These are phyloP conservation scores for Ulvella scutata DNA, from an alignment of 139 green algal species.

Conservation along the genomic window DNA sequence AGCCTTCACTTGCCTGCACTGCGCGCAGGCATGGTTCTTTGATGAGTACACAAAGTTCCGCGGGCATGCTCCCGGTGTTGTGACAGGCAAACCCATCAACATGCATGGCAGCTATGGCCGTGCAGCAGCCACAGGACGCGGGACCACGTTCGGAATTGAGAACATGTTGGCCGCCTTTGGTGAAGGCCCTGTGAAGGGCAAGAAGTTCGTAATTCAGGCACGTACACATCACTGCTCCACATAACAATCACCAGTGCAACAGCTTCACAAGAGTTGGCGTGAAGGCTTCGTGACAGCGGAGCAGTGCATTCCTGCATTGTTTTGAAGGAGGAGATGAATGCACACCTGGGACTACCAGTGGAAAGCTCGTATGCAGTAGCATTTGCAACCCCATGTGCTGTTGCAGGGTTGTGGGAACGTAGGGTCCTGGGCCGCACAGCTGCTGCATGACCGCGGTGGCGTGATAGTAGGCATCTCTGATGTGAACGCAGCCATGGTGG, in stretches of 20 bases:
- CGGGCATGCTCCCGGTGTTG: conserved; percentile 64
- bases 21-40: conserved; percentile 56
- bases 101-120: conserved; percentile 71
- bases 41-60: conserved; percentile 83
- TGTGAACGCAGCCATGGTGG: conserved; percentile 38
- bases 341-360: too few species aligned
- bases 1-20: too few species aligned
- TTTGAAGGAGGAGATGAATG: too few species aligned
- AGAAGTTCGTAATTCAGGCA: conserved; percentile 71
- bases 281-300: too few species aligned
- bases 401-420: conserved; percentile 87
- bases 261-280: too few species aligned
- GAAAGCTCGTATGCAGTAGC: too few species aligned
- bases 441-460: conserved; percentile 54
- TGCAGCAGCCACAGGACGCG: conserved; percentile 68
- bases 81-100: conserved; percentile 77
- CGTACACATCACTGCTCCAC: neutral
- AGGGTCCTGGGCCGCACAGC: conserved; percentile 36
- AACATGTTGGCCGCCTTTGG: conserved; percentile 46
- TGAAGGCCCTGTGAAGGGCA: conserved; percentile 28
- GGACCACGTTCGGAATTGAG: conserved; percentile 54
- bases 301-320: too few species aligned
- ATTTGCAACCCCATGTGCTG: neutral
- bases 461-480: conserved; percentile 70
- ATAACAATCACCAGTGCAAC: too few species aligned